Evolutionary conservation across 805 yeast genomes (phyloP).

Genomic region (Priceomyces melissophilus): DNA sequence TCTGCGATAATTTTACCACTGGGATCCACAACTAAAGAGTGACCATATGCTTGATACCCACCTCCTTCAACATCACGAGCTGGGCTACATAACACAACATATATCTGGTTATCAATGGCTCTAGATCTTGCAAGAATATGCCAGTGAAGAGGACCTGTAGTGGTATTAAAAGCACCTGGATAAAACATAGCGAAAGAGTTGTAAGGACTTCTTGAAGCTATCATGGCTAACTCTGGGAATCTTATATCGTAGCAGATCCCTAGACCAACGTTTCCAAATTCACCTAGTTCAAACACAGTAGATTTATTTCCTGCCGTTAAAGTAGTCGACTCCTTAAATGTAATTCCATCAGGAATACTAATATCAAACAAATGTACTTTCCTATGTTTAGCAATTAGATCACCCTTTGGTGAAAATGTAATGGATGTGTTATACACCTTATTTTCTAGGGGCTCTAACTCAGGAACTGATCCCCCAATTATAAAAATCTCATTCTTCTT

Average conservation of each 20-base stretch:
- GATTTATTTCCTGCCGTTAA: slow-evolving; percentile 79
- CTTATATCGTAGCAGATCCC: slow-evolving; percentile 85
- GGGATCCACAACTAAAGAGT: slow-evolving; percentile 43
- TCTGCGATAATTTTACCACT: slow-evolving; percentile 40
- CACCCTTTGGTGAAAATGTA: slow-evolving; percentile 70
- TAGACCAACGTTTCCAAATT: slow-evolving; percentile 69
- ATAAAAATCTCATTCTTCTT: slow-evolving; percentile 56
- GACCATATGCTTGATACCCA: slow-evolving; percentile 47
- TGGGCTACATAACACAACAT: slow-evolving; percentile 80
- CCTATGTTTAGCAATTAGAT: slow-evolving; percentile 77
- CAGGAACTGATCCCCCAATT: slow-evolving; percentile 94
- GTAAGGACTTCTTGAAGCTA: slow-evolving; percentile 56
- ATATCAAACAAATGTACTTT: slow-evolving; percentile 88
- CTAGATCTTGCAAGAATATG: slow-evolving; percentile 68
- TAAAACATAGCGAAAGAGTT: slow-evolving; percentile 73
- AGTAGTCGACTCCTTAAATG: slow-evolving; percentile 77
- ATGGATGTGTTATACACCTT: slow-evolving; percentile 70
- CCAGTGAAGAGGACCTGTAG: slow-evolving; percentile 85
- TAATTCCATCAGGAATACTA: slow-evolving; percentile 84
- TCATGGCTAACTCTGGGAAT: slow-evolving; percentile 73
- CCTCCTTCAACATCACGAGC: slow-evolving; percentile 63
- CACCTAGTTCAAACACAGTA: slow-evolving; percentile 67
- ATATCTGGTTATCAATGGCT: slow-evolving; percentile 72
- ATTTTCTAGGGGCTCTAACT: slow-evolving; percentile 48
- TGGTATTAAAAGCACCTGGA: slow-evolving; percentile 83